A percentile compares a stretch with the other conserved stretches of the same genome.
phyloP scores from a whole-genome alignment of 2,329 filamentous ascomycete species.

The Clonostachys solani region DNA sequence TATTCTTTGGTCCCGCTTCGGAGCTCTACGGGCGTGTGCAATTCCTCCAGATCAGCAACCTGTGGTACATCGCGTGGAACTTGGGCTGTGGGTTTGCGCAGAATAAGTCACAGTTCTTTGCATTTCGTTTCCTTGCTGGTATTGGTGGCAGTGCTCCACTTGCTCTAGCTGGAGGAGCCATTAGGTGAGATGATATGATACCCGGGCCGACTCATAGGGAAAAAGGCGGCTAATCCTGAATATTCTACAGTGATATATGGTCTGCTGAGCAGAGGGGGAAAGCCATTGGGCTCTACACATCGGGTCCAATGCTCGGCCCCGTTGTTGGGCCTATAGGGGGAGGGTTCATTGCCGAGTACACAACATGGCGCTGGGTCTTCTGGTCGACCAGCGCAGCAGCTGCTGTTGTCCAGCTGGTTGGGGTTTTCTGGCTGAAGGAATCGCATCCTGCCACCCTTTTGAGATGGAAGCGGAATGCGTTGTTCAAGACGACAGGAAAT shows the following conservation, averaged over 20 bases:
- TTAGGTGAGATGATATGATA: neutral
- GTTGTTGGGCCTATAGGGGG: conserved; percentile 35
- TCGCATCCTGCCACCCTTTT: conserved; percentile 15
- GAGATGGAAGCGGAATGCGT: neutral
- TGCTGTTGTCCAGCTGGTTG: conserved; percentile 9
- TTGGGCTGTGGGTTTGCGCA: neutral
- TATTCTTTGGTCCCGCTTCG: neutral
- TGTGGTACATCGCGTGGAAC: neutral
- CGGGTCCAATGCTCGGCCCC: conserved; percentile 54
- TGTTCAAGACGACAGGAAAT: neutral
- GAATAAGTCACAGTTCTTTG: neutral
- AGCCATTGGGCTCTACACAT: conserved; percentile 58
- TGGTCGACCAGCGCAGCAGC: conserved; percentile 22
- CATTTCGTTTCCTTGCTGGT: neutral
- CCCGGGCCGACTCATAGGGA: conserved; percentile 5
- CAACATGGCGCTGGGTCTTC: conserved; percentile 30
- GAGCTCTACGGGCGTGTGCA: conserved; percentile 1
- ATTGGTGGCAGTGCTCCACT: neutral
- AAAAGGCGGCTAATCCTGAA: conserved; percentile 26
- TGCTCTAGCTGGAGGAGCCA: neutral
- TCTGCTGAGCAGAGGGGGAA: conserved; percentile 52
- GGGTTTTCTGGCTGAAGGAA: conserved; percentile 19
- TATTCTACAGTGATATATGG: conserved; percentile 50
- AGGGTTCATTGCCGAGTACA: conserved; percentile 20
- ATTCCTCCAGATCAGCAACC: neutral